Evolutionary conservation across 805 yeast genomes (phyloP).

Genomic region (Metschnikowia proteae): DNA sequence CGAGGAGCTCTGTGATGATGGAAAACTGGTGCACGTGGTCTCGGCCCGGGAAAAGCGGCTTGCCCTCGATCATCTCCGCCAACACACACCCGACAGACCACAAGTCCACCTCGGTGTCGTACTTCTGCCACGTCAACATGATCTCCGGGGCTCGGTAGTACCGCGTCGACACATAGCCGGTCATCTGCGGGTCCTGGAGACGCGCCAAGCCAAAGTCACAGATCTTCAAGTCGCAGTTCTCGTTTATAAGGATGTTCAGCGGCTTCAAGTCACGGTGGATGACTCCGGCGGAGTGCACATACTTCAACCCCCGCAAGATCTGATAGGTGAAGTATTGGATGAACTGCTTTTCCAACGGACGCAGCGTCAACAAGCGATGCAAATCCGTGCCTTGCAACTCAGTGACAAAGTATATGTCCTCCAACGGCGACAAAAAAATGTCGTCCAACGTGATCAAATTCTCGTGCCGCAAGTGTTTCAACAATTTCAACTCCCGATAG

Average conservation of each 20-base stretch:
- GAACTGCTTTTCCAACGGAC: constrained; percentile 94
- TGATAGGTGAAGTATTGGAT: constrained; percentile 96
- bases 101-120: constrained; percentile 93
- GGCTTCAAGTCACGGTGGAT: constrained; percentile 89
- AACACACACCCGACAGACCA: constrained; percentile 98
- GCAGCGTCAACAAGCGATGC: constrained; percentile 82
- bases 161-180: constrained; percentile 94
- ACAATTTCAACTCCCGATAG: constrained; percentile 87
- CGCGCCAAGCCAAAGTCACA: constrained; percentile 95
- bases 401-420: constrained; percentile 93
- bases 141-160: constrained; percentile 98
- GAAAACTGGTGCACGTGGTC: constrained; percentile 98
- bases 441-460: constrained; percentile 67
- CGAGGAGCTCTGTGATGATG: constrained; percentile 91
- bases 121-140: constrained; percentile 98
- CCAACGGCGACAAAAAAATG: constrained; percentile 64
- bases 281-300: constrained; percentile 89
- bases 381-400: constrained; percentile 96
- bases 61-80: constrained; percentile 96
- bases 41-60: constrained; percentile 95
- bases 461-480: constrained; percentile 92
- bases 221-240: constrained; percentile 85
- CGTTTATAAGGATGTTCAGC: constrained; percentile 77
- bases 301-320: constrained; percentile 82
- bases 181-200: constrained; percentile 98